A percentile compares a stretch with the other conserved stretches of the same genome.
Evolutionary conservation across 352 stramenopile species (phyloP).

Genomic region (Phytophthora foliorum): DNA sequence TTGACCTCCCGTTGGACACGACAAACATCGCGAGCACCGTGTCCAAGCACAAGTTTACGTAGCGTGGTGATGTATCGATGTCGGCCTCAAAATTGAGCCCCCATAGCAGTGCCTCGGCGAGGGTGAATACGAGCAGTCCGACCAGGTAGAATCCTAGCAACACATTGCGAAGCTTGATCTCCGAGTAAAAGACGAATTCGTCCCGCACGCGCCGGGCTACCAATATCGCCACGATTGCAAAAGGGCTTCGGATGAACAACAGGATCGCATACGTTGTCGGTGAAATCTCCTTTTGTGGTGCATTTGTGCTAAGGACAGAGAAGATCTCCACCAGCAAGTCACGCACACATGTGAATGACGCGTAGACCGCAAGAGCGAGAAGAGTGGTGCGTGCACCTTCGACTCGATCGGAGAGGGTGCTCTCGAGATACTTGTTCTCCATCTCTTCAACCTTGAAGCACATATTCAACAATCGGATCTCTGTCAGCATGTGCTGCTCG

Average conservation of each 20-base stretch:
- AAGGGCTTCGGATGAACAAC: slow-evolving; percentile 41
- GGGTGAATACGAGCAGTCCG: slow-evolving; percentile 61
- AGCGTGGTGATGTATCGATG: slow-evolving; percentile 70
- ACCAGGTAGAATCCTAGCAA: slow-evolving; percentile 68
- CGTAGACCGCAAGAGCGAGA: slow-evolving; percentile 63
- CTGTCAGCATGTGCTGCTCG: slow-evolving; percentile 71
- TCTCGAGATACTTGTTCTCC: slow-evolving; percentile 81
- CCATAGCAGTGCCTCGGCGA: slow-evolving; percentile 66
- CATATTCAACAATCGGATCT: slow-evolving; percentile 71
- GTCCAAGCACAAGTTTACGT: slow-evolving; percentile 85
- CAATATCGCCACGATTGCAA: slow-evolving; percentile 45
- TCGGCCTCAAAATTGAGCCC: slow-evolving; percentile 62
- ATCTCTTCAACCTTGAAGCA: slow-evolving; percentile 77
- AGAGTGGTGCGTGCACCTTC: slow-evolving; percentile 73
- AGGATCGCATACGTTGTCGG: slow-evolving; percentile 50
- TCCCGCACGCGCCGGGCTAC: slow-evolving; percentile 48
- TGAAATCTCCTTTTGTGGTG: slow-evolving; percentile 23
- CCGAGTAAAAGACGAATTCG: slow-evolving; percentile 67
- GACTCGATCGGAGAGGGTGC: slow-evolving; percentile 65
- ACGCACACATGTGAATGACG: slow-evolving; percentile 72
- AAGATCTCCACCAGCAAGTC: slow-evolving; percentile 69
- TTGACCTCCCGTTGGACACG: slow-evolving; percentile 84
- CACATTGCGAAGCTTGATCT: slow-evolving; percentile 72
- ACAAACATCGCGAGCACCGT: slow-evolving; percentile 87
- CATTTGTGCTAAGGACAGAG: slow-evolving; percentile 32